phyloP scores from a whole-genome alignment of 2,329 filamentous ascomycete species.

The Didymella pomorum region DNA sequence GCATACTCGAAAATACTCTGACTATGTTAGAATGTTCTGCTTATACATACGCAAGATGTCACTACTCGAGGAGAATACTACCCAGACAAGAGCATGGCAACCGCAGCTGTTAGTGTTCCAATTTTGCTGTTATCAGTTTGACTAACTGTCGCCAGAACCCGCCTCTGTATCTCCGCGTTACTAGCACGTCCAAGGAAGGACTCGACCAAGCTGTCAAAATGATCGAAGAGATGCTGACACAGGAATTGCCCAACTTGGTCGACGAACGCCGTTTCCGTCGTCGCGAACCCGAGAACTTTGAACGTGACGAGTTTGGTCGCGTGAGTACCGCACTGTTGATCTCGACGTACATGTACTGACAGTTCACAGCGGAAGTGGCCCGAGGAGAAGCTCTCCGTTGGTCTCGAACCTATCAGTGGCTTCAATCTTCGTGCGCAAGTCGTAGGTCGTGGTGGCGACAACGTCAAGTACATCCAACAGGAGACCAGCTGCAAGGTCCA shows the following conservation, averaged over 20 bases:
- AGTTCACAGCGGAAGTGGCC: conserved; percentile 94
- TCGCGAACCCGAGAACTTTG: conserved; percentile 79
- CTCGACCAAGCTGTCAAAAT: conserved; percentile 86
- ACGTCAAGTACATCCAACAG: conserved; percentile 97
- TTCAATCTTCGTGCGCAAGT: conserved; percentile 98
- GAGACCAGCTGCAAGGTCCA: conserved; percentile 96
- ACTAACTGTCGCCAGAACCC: conserved; percentile 70
- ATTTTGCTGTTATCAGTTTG: not conserved
- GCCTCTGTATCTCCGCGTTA: conserved; percentile 93
- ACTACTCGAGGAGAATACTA: conserved; percentile 97
- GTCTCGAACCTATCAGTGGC: conserved; percentile 87
- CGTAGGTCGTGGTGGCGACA: conserved; percentile 90
- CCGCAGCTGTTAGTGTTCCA: conserved; percentile 71
- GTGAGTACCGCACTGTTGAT: conserved; percentile 60
- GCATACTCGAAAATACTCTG: conserved; percentile 76
- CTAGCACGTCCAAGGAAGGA: conserved; percentile 89
- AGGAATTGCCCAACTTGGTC: conserved; percentile 92
- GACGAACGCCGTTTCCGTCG: conserved; percentile 92
- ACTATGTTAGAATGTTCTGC: conserved; percentile 62
- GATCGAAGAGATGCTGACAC: conserved; percentile 94
- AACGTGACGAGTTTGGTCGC: conserved; percentile 89
- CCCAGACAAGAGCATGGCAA: conserved; percentile 97
- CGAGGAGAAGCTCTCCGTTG: conserved; percentile 91
- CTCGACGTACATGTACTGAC: not conserved
- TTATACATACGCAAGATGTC: conserved; percentile 85